phyloP scores from a whole-genome alignment of 2,329 filamentous ascomycete genomes.

The Dichotomopilus funicola region DNA sequence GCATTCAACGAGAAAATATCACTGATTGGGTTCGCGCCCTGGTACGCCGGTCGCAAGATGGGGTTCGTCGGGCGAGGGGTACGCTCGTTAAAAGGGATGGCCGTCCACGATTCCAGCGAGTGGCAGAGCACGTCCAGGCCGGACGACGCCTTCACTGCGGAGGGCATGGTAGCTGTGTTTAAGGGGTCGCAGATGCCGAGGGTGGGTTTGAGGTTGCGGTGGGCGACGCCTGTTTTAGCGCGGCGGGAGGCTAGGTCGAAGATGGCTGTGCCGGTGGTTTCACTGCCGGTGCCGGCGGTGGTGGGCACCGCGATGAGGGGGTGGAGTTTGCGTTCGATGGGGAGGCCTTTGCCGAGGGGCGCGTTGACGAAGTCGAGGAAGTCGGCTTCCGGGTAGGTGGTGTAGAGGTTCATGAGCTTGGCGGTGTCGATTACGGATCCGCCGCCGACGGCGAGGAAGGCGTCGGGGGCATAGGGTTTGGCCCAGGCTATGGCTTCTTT shows the following conservation, averaged over 20 bases:
- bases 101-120: conserved; percentile 92
- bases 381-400: conserved; percentile 80
- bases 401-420: conserved; percentile 97
- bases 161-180: conserved; percentile 94
- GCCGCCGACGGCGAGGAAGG: conserved; percentile 84
- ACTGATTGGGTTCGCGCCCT: conserved; percentile 94
- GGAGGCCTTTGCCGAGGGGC: conserved; percentile 76
- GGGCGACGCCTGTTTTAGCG: conserved; percentile 92
- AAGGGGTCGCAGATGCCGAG: conserved; percentile 79
- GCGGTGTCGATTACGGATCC: conserved; percentile 97
- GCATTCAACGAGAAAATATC: conserved; percentile 94
- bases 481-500: conserved; percentile 82
- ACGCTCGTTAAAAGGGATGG: conserved; percentile 87
- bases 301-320: conserved; percentile 80
- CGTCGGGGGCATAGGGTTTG: conserved; percentile 74
- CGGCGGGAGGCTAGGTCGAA: conserved; percentile 87
- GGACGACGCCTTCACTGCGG: conserved; percentile 84
- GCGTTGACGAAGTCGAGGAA: conserved; percentile 98
- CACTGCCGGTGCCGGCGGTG: conserved; percentile 80
- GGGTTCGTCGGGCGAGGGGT: conserved; percentile 81
- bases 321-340: conserved; percentile 63
- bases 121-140: conserved; percentile 95
- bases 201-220: conserved; percentile 91
- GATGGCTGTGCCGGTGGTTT: conserved; percentile 96
- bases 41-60: conserved; percentile 85